Evolutionary conservation across 805 yeast genomes (phyloP), one percentile per base, ranked within the genome.

Genomic region (Candida tammaniensis): DNA sequence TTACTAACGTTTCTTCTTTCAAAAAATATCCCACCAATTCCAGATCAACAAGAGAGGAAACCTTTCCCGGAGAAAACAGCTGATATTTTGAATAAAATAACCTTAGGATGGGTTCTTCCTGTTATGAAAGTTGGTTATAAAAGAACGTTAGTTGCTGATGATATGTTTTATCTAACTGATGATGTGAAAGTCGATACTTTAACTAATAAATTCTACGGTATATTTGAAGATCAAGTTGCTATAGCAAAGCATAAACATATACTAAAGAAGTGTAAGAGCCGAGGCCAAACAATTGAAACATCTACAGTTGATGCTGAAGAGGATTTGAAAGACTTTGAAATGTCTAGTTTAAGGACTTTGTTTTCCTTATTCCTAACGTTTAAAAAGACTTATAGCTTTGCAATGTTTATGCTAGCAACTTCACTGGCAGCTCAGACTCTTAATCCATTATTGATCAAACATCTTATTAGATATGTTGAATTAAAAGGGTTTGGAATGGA

Each of bases 81-180:
- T 12, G 69, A 70, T 35, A 27, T 55, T 19, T 7, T 78, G 9
- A 64, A 68, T 11, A 59, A 59, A 45, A 29, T 68, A 0, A 73
- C 78, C 46, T 77, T 82, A 51, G 70, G 80, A 76, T 82, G 87
- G 86, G 55, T 81, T 28, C 51, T 57, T 21, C 84, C 85, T 0
- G 44, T 81, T 27, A 54, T 82, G 59, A 58, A 52, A 13, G 72
- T 72, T 5, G 88, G 88, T 4, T 82, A 82, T 54, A 77, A 73
- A 53, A 66, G 88, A 48, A 80, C 86, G 0, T 52, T 82, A 24
- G 72, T 70, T 26, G 73, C 80, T 3, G 68, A 70, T 29, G 88
- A 82, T 54, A 47, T 80, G 42, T 80, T 36, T 36, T 39, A 37
- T 21, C 45, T 60, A 23, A 40, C 52, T 7, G 53, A 51, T 17